Base-by-base conservation (phyloP, 768 basidiomycete species). In the Sistotremastrum suecicum region DNA sequence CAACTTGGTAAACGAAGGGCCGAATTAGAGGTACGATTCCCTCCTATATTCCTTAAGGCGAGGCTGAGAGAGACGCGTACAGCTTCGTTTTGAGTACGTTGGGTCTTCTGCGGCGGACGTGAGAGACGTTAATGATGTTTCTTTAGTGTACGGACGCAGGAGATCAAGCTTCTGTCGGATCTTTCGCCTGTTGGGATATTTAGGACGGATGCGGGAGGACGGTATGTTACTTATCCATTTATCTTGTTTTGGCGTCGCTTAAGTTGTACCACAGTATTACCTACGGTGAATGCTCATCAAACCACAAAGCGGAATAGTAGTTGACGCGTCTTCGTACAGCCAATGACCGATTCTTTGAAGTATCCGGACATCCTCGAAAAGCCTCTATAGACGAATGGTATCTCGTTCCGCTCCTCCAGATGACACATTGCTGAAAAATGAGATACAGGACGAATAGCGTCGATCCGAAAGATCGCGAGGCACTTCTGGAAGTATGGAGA, bases 1-100 rank as follows among this genome's bases (percentile, higher is more conserved):
- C 64, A 66, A 37, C 51, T 67, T 5, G 66, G 66, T 11, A 67
- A 67, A 43, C 56, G 57, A 7, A 51, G 48, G 44, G 37, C 42
- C 4, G 56, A 57, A 37, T 42, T 53, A 40, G 52, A 53, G 42
- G 46, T 44, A 34, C 34, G 47, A 3, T 39, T 12, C 7, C 30
- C 34, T 46, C 38, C 3, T 45, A 1, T 45, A n/a, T 4, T 37
- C 7, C 10, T 45, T 37, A 36, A 20, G 31, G 1, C 50, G 58
- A 2, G 36, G 48, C 40, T 38, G 20, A 20, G 20, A 20, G 20
- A 20, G 20, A 20, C 2, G 1, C 2, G 20, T 20, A 20, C 20
- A 20, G 20, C 20, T 20, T 20, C 20, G 20, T 2, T 20, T 20
- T 20, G 20, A 20, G 20, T 20, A 20, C 20, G 20, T 20, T 20